Conservation (phyloP, 257 asterid genomes). For the Salvia miltiorrhiza region DNA sequence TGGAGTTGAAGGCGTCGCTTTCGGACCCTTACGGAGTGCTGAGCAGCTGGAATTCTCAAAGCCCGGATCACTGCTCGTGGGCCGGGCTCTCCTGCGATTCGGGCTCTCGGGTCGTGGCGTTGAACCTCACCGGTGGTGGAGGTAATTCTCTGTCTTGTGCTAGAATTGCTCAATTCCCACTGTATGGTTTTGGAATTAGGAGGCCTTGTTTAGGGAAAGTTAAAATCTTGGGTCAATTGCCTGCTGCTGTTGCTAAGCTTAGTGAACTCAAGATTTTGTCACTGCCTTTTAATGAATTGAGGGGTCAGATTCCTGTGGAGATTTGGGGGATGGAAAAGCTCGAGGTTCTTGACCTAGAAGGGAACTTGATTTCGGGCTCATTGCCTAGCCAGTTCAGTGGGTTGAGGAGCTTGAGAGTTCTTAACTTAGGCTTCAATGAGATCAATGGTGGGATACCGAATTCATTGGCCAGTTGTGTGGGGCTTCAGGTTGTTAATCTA, state of each 20-base stretch:
- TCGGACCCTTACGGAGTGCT: conserved; percentile 64
- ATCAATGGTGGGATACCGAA: conserved; percentile 59
- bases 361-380: conserved; percentile 59
- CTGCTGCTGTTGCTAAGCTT: conserved; percentile 56
- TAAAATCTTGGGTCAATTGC: conserved; percentile 51
- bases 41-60: conserved; percentile 52
- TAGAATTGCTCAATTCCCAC: conserved; percentile 70
- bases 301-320: conserved; percentile 66
- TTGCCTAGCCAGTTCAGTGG: conserved; percentile 65
- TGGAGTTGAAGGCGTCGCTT: conserved; percentile 69
- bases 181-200: conserved; percentile 79
- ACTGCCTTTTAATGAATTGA: conserved; percentile 73
- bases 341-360: conserved; percentile 93
- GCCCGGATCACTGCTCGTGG: conserved; percentile 72
- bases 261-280: conserved; percentile 65
- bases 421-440: conserved; percentile 75
- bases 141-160: conserved; percentile 72
- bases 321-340: conserved; percentile 85
- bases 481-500: conserved; percentile 62
- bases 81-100: conserved; percentile 67
- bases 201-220: conserved; percentile 54
- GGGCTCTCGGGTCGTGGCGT: conserved; percentile 60
- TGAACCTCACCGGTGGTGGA: conserved; percentile 80
- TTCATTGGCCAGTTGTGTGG: conserved; percentile 48
- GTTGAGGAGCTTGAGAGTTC: conserved; percentile 60